A percentile compares a stretch with the other conserved stretches of the same genome.
Conservation (phyloP, 441 rosid genomes). For the Isatis lusitanica region DNA sequence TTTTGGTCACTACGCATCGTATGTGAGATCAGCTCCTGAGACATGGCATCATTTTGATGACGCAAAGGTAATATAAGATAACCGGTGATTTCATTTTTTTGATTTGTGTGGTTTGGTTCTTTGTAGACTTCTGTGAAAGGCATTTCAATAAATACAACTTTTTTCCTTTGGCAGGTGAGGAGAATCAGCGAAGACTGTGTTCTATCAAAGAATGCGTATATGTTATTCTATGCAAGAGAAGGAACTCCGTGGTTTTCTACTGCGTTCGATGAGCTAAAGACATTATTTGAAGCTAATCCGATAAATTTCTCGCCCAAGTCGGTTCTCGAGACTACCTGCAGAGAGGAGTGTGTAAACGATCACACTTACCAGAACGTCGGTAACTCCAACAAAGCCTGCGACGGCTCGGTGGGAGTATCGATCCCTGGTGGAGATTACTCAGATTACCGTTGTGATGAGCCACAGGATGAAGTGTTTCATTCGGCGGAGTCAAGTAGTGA, state of each 20-base stretch:
- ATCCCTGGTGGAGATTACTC: neutral
- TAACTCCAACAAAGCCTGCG: constrained; percentile 13
- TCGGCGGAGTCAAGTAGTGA: constrained; percentile 26
- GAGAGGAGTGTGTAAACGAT: constrained; percentile 28
- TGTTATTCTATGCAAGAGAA: constrained; percentile 69
- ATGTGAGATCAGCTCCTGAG: constrained; percentile 58
- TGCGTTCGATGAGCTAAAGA: constrained; percentile 47
- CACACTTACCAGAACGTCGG: constrained; percentile 14
- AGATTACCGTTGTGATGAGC: constrained; percentile 14
- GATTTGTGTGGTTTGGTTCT: neutral
- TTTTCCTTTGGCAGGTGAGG: constrained; percentile 43
- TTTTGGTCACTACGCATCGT: constrained; percentile 72
- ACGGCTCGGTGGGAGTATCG: neutral
- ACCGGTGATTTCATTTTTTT: neutral
- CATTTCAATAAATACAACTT: neutral
- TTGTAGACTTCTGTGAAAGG: neutral
- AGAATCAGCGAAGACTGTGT: constrained; percentile 51
- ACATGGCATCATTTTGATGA: constrained; percentile 80
- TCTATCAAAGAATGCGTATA: constrained; percentile 67
- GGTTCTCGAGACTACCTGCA: constrained; percentile 54
- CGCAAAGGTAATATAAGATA: constrained; percentile 44
- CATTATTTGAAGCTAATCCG: constrained; percentile 12
- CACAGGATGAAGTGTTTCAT: constrained; percentile 26
- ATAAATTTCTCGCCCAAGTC: constrained; percentile 66
- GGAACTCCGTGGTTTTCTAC: constrained; percentile 70